Percentiles rank a stretch among this genome's conserved stretches.
Evolutionary conservation across 1,284 basidiomycete species (phyloP).

Genomic region (Ganoderma leucocontextum): DNA sequence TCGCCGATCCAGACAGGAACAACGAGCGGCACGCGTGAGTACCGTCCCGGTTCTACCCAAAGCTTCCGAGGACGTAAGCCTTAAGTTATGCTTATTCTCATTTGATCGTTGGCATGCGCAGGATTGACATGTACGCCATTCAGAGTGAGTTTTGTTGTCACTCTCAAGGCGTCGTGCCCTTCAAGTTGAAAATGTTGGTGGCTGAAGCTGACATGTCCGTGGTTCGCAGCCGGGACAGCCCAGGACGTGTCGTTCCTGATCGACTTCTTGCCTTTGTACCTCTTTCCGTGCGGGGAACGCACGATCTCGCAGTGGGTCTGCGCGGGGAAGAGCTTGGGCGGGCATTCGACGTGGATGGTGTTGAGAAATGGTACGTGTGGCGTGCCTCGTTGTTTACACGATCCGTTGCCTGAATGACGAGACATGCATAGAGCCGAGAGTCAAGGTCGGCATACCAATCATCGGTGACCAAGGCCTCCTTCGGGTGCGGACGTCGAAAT

Average conservation of each 20-base stretch:
- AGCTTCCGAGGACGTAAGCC: not conserved
- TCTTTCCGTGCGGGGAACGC: constrained; percentile 79
- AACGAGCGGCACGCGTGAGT: constrained; percentile 76
- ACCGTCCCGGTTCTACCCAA: not conserved
- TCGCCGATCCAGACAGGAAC: constrained; percentile 48
- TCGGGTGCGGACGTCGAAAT: not conserved
- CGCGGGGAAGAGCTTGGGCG: constrained; percentile 79
- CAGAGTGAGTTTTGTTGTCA: constrained; percentile 53
- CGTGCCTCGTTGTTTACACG: not conserved
- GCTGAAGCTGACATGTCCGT: constrained; percentile 14
- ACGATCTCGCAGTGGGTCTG: constrained; percentile 74
- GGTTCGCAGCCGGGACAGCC: constrained; percentile 68
- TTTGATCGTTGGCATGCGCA: constrained; percentile 38
- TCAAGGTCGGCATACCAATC: constrained; percentile 78
- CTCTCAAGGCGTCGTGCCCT: not conserved
- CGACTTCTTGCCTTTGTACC: constrained; percentile 79
- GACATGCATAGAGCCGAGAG: constrained; percentile 68
- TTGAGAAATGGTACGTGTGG: constrained; percentile 62
- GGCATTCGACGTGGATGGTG: constrained; percentile 80
- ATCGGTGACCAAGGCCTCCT: constrained; percentile 53
- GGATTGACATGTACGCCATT: constrained; percentile 80
- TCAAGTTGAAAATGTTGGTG: not conserved
- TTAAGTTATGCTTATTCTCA: constrained; percentile 13
- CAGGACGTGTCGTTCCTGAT: constrained; percentile 84
- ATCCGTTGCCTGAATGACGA: not conserved